These are phyloP conservation scores for Lantana camara DNA, from an alignment of 257 asterid genomes.

Conservation along the genomic window DNA sequence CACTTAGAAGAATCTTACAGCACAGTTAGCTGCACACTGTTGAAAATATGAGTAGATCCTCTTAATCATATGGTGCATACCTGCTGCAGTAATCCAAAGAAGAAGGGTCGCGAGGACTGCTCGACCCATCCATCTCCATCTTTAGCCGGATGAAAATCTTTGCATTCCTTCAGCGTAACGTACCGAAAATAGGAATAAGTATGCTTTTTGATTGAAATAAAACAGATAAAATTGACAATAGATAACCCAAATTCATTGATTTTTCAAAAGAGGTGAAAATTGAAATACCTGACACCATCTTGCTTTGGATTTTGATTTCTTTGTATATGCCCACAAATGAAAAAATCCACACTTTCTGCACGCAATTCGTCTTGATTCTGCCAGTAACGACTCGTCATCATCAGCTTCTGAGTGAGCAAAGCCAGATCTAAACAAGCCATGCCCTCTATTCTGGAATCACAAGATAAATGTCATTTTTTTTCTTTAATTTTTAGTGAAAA, in stretches of 20 bases:
- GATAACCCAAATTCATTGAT: too few relatives aligned
- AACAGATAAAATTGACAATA: background rate
- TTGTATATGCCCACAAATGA: conserved; percentile 77
- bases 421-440: conserved; percentile 51
- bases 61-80: conserved; percentile 42
- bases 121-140: conserved; percentile 99
- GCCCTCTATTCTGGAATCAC: conserved; percentile 61
- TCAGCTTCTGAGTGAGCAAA: conserved; percentile 56
- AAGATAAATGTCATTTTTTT: too few relatives aligned
- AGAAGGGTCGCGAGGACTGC: conserved; percentile 78
- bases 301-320: conserved; percentile 79
- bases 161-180: conserved; percentile 68
- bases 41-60: background rate
- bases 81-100: conserved; percentile 87
- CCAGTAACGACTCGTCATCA: conserved; percentile 48
- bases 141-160: conserved; percentile 90
- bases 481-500: conserved; percentile 16
- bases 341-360: conserved; percentile 86
- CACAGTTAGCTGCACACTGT: background rate
- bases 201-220: conserved; percentile 1
- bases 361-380: conserved; percentile 70
- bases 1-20: too few relatives aligned
- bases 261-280: conserved; percentile 24
- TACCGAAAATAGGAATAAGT: conserved; percentile 12
- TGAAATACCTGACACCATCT: conserved; percentile 96